phyloP scores from a whole-genome alignment of 371 early-diverging fungal species.

The Rhizopus delemar region DNA sequence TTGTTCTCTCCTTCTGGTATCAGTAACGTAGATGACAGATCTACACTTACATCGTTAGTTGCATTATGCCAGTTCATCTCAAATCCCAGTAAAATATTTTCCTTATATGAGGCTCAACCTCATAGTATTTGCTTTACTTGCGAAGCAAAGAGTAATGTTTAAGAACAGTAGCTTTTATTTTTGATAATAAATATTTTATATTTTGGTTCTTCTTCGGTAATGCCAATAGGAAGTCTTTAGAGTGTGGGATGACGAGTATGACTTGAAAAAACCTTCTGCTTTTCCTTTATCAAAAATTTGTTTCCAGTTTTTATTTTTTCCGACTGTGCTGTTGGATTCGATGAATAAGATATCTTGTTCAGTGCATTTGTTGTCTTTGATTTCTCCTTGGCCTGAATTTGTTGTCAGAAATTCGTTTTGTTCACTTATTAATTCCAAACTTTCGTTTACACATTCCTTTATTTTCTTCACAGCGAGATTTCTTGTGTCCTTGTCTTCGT shows the following conservation, averaged over 20 bases:
- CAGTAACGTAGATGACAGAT: conserved; percentile 2
- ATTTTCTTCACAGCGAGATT: too few relatives aligned
- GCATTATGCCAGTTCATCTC: conserved; percentile 20
- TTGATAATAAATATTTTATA: conserved; percentile 8
- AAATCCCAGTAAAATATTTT: conserved; percentile 18
- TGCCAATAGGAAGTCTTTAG: conserved; percentile 20
- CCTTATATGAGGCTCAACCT: conserved; percentile 14
- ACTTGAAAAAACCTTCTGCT: conserved; percentile 15
- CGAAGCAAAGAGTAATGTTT: conserved; percentile 12
- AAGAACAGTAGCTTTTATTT: too few relatives aligned
- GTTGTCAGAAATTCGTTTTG: conserved; percentile 7
- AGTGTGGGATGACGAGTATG: conserved; percentile 13
- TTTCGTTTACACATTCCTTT: conserved; percentile 4
- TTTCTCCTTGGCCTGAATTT: conserved; percentile 1
- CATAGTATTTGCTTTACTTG: conserved; percentile 19
- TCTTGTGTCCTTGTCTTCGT: conserved; percentile 5
- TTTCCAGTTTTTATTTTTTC: conserved; percentile 20
- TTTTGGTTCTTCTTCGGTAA: conserved; percentile 16
- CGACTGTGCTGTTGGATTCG: conserved; percentile 15
- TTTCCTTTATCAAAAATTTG: conserved; percentile 16
- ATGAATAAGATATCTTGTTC: conserved; percentile 15
- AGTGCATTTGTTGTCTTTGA: not conserved
- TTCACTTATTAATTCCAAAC: conserved; percentile 10
- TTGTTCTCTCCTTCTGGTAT: conserved; percentile 12
- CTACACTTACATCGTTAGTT: conserved; percentile 10